Evolutionary conservation across 176 grass and related monocot species (phyloP).

Genomic region (Pontederia crassipes): DNA sequence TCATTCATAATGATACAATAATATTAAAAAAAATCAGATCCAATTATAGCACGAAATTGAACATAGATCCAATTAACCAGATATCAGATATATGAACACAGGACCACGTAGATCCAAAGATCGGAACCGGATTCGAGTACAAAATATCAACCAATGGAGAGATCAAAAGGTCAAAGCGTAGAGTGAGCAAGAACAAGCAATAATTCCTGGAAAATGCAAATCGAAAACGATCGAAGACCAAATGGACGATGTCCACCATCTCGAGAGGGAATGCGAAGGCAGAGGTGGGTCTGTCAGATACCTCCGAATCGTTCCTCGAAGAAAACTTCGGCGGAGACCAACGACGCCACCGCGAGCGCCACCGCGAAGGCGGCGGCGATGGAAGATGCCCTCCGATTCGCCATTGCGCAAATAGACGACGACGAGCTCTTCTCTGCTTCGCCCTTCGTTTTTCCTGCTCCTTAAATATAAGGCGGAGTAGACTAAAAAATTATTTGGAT

Average conservation of each 20-base stretch:
- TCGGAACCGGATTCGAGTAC: background rate
- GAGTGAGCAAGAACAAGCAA: background rate
- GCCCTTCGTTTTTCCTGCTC: background rate
- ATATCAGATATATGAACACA: background rate
- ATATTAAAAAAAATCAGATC: too few species aligned
- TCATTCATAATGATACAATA: too few species aligned
- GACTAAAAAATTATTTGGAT: background rate
- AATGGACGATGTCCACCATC: background rate
- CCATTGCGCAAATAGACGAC: constrained; percentile 25
- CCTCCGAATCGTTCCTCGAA: constrained; percentile 84
- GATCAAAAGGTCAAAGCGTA: background rate
- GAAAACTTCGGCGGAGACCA: constrained; percentile 44
- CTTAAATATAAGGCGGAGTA: background rate
- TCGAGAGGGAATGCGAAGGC: background rate
- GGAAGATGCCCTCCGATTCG: constrained; percentile 16
- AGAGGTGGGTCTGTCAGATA: constrained; percentile 10
- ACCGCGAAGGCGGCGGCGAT: constrained; percentile 21
- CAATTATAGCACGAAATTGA: too few species aligned
- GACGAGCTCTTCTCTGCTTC: background rate
- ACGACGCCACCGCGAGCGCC: constrained; percentile 28
- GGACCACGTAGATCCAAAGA: background rate
- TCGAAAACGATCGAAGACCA: background rate
- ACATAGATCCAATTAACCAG: too few species aligned
- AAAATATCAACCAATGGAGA: background rate
- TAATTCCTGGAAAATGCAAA: background rate